Evolutionary conservation across 2,329 filamentous ascomycete genomes (phyloP), one percentile per base, ranked within the genome.

Genomic region (Bipolaris victoriae): DNA sequence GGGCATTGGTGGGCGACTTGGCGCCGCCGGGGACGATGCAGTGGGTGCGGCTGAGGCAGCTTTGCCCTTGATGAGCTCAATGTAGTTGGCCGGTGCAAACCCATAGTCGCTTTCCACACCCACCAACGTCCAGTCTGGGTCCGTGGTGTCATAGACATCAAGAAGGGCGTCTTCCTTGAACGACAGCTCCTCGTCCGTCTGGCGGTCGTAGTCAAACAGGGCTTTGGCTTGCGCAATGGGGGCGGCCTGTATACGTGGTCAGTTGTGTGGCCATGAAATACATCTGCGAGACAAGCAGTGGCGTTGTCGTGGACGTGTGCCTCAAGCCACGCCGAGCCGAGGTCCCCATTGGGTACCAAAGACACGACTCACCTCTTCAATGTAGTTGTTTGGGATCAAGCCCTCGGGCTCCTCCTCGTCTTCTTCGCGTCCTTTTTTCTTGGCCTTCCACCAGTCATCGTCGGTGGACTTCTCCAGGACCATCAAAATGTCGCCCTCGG

Each of bases 171-270:
- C 93, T 80, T 99, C 95, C 47, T 91, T 86, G 74, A 99, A 98
- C 22, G 94, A 98, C 9, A 99, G 83, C 78, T 99, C 95, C 78
- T 99, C 95, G 73, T 99, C 95, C 22, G 95, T 99, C 80, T 99
- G 95, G 68, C 94, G 87, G 49, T 91, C 91, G 77, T 99, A 99
- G 77, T 99, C 95, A 81, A 94, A 99, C n/a, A 98, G 85, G n/a
- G 95, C 91, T 76, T 90, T 92, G 48, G 94, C 95, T 65, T 88
- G 84, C 60, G 86, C 81, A 60, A 86, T 77, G 22, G 90, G 85
- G 68, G 84, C 80, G 57, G 88, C 88, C 55, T 88, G 18, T 40
- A 18, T 7, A 16, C 22, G 44, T 57, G 49, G 62, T 62, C 49
- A 61, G 56, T 40, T 40, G 31, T 48, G 48, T 37, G 15, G 26